phyloP scores from a whole-genome alignment of 169 alveolate species.

The Plasmodium ovale region DNA sequence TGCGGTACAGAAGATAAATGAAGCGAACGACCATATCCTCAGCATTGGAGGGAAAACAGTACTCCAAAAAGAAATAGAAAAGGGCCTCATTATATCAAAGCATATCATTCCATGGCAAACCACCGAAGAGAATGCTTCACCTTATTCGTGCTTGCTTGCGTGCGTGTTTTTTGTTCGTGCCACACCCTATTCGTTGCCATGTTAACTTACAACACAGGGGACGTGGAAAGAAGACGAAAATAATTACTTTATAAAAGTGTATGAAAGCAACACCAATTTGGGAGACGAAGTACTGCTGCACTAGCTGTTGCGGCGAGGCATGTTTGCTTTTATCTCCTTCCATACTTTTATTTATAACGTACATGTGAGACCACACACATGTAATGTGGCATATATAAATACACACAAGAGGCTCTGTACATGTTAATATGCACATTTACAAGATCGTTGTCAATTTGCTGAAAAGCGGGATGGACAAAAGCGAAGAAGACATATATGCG shows the following conservation, averaged over 20 bases:
- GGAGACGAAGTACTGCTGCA: slow-evolving; percentile 42
- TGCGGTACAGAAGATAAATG: slow-evolving; percentile 28
- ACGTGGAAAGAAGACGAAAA: slow-evolving; percentile 52
- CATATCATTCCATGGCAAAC: no score
- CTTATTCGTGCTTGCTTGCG: no score
- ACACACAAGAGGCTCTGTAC: neutral
- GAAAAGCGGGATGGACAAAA: slow-evolving; percentile 35
- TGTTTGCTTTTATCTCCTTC: no score
- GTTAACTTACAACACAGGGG: slow-evolving; percentile 34
- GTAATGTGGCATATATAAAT: no score
- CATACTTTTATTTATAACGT: no score
- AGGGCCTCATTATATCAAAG: no score
- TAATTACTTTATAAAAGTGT: slow-evolving; percentile 61
- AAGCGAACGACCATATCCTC: slow-evolving; percentile 19
- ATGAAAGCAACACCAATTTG: slow-evolving; percentile 23
- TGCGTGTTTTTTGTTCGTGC: no score
- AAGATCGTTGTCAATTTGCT: slow-evolving; percentile 15
- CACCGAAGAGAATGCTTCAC: no score
- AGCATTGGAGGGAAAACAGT: slow-evolving; percentile 68
- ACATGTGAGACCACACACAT: no score
- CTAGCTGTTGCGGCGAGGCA: no score
- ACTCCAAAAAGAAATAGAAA: slow-evolving; percentile 8
- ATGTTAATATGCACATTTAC: neutral
- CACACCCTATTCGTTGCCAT: no score
- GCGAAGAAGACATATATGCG: slow-evolving; percentile 40